These are phyloP conservation scores for Meyerozyma carpophila DNA, from an alignment of 1,139 yeast genomes.

Conservation along the genomic window DNA sequence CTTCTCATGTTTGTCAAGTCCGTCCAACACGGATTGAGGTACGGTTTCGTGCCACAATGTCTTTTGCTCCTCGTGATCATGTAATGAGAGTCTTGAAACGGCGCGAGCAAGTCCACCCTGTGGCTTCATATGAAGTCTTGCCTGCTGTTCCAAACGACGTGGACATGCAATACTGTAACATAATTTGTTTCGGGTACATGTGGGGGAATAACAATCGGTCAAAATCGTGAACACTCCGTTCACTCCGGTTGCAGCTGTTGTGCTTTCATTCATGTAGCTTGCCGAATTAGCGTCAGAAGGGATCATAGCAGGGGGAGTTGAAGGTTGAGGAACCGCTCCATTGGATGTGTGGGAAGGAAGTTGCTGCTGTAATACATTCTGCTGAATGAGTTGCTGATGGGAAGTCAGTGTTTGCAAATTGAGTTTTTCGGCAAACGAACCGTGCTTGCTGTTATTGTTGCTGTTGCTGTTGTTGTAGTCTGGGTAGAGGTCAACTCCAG, in stretches of 20 bases:
- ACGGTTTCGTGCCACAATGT: constrained; percentile 95
- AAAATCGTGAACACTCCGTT: constrained; percentile 91
- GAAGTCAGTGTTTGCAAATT: constrained; percentile 9
- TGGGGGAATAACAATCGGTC: constrained; percentile 94
- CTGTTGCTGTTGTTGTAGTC: constrained; percentile 20
- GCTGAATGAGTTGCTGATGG: constrained; percentile 9
- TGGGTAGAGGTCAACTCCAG: constrained; percentile 34
- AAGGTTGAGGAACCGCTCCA: constrained; percentile 10
- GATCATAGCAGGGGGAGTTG: constrained; percentile 4
- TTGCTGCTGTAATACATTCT: constrained; percentile 16
- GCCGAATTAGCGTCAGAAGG: constrained; percentile 7
- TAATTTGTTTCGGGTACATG: constrained; percentile 81
- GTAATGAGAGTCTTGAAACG: constrained; percentile 71
- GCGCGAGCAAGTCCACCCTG: constrained; percentile 84
- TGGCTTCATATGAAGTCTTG: constrained; percentile 81
- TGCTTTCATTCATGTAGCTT: constrained; percentile 1
- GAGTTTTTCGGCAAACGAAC: constrained; percentile 21
- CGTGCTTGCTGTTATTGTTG: constrained; percentile 23
- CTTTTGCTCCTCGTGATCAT: constrained; percentile 75
- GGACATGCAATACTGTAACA: constrained; percentile 99
- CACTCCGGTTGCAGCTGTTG: constrained; percentile 35
- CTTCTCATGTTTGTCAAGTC: constrained; percentile 77
- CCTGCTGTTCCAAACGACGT: constrained; percentile 91
- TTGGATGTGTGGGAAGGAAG: constrained; percentile 11
- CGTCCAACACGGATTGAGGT: constrained; percentile 71